A percentile compares a stretch with the other conserved stretches of the same genome.
phyloP scores from a whole-genome alignment of 2,329 filamentous ascomycete species.

The Clonostachys solani region DNA sequence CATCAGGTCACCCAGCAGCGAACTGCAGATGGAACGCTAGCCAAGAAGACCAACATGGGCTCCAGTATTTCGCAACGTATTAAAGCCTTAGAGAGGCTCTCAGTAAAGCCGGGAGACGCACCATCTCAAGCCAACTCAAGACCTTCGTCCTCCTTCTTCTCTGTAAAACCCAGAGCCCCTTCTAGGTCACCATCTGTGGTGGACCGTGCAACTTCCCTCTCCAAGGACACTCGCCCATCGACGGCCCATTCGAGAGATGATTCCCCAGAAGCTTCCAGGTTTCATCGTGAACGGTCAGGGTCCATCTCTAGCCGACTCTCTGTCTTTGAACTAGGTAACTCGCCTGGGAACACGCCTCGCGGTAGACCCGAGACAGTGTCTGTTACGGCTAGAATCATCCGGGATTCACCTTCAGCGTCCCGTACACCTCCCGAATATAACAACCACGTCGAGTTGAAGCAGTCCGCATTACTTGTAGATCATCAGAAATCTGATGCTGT shows the following conservation, averaged over 20 bases:
- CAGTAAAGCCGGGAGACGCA: slow-evolving; percentile 29
- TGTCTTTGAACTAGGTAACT: slow-evolving; percentile 41
- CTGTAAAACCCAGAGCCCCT: slow-evolving; percentile 43
- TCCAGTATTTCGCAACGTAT: slow-evolving; percentile 93
- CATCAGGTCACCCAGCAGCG: slow-evolving; percentile 50
- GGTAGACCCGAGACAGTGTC: slow-evolving; percentile 73
- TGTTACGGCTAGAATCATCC: slow-evolving; percentile 79
- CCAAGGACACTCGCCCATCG: slow-evolving; percentile 10
- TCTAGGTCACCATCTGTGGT: slow-evolving; percentile 39
- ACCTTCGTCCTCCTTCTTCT: slow-evolving; percentile 53
- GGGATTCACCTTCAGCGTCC: slow-evolving; percentile 42
- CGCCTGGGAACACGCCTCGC: slow-evolving; percentile 26
- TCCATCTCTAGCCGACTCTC: slow-evolving; percentile 53
- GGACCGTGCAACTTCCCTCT: slow-evolving; percentile 36
- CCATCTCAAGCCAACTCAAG: slow-evolving; percentile 22
- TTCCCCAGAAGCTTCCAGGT: slow-evolving; percentile 34
- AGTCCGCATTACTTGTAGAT: slow-evolving; percentile 56
- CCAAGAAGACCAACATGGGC: slow-evolving; percentile 72
- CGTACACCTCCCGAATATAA: slow-evolving; percentile 27
- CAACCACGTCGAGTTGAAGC: slow-evolving; percentile 38
- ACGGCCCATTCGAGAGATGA: slow-evolving; percentile 36
- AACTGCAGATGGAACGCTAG: slow-evolving; percentile 27
- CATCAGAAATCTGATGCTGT: slow-evolving; percentile 29
- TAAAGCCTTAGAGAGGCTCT: slow-evolving; percentile 82
- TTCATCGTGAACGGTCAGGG: slow-evolving; percentile 37